Evolutionary conservation across 257 asterid species (phyloP).

Genomic region (Prunella vulgaris): DNA sequence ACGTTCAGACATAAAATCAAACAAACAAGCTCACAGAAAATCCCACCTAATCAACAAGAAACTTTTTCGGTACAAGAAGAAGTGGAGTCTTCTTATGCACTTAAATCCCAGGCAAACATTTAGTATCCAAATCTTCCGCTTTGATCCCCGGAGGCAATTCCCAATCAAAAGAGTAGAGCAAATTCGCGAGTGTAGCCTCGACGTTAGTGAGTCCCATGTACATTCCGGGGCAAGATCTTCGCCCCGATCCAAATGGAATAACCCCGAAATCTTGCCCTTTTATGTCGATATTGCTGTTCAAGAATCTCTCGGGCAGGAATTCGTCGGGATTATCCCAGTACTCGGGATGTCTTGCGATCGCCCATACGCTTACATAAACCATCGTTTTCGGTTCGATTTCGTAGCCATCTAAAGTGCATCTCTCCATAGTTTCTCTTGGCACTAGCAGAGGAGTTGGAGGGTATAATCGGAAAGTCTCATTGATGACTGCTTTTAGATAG

Average conservation of each 20-base stretch:
- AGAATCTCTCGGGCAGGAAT: slow-evolving; percentile 7
- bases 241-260: slow-evolving; percentile 13
- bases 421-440: neutral
- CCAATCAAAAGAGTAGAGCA: slow-evolving; percentile 9
- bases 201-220: neutral
- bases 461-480: slow-evolving; percentile 8
- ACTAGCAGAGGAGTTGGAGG: slow-evolving; percentile 8
- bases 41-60: too few species aligned
- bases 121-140: neutral
- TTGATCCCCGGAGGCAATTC: neutral
- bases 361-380: slow-evolving; percentile 6
- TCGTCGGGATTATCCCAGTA: neutral
- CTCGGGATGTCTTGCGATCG: neutral
- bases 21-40: too few species aligned
- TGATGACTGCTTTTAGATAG: slow-evolving; percentile 14
- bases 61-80: slow-evolving; percentile 7
- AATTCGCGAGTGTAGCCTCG: slow-evolving; percentile 5
- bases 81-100: slow-evolving; percentile 20
- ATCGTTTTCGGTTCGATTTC: neutral
- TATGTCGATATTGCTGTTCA: neutral
- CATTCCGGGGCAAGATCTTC: slow-evolving; percentile 11
- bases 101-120: neutral
- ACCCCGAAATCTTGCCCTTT: slow-evolving; percentile 1
- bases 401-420: slow-evolving; percentile 9
- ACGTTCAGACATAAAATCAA: too few species aligned